Percentiles rank a stretch among this genome's conserved stretches.
Conservation (phyloP, 768 basidiomycete genomes). For the Baorangia bicolor region DNA sequence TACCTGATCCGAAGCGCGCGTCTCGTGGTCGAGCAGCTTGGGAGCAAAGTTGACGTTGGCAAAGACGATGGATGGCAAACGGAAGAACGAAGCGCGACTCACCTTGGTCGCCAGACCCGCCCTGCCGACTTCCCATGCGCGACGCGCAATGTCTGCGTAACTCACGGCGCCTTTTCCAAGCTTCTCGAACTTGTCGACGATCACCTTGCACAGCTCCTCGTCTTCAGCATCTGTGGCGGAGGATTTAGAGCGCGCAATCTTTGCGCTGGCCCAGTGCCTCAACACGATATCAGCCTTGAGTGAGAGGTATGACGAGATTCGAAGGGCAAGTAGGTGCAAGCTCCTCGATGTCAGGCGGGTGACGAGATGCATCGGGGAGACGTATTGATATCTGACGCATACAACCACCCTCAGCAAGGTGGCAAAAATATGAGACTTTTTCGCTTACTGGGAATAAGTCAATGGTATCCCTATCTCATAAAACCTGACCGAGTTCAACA, state of each 20-base stretch:
- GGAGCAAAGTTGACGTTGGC: background rate
- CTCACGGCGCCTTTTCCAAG: constrained; percentile 79
- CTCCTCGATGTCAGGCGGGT: constrained; percentile 82
- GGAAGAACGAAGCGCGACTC: background rate
- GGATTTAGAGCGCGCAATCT: constrained; percentile 74
- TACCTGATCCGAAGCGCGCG: constrained; percentile 87
- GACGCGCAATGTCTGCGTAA: constrained; percentile 92
- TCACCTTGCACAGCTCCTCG: constrained; percentile 72
- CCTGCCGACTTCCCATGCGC: constrained; percentile 89
- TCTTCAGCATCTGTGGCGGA: constrained; percentile 64
- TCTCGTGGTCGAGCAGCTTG: constrained; percentile 89
- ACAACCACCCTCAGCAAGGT: constrained; percentile 2
- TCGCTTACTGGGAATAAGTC: constrained; percentile 81
- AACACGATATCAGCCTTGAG: constrained; percentile 85
- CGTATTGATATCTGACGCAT: constrained; percentile 66
- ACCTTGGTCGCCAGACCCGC: constrained; percentile 84
- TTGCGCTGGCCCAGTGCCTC: constrained; percentile 94
- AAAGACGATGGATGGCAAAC: background rate
- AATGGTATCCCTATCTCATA: constrained; percentile 93
- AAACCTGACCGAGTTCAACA: constrained; percentile 88
- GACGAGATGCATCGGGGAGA: constrained; percentile 79
- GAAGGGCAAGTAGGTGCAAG: constrained; percentile 87
- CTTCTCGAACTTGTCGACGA: constrained; percentile 88
- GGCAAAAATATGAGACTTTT: background rate
- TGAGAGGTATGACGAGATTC: constrained; percentile 81